These are phyloP conservation scores for Andrographis paniculata DNA, from an alignment of 305 asterid species.

Conservation along the genomic window DNA sequence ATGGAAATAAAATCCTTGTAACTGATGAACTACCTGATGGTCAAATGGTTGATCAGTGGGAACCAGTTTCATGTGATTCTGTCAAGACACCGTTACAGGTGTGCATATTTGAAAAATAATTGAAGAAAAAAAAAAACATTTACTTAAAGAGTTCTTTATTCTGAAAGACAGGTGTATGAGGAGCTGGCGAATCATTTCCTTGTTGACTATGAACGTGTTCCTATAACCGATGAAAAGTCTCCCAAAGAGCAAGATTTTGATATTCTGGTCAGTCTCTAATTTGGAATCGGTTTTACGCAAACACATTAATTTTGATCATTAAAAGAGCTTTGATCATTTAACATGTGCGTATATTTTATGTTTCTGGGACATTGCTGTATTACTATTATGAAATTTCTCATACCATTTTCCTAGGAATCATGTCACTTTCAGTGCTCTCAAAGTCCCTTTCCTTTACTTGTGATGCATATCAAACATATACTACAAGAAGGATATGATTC, in stretches of 20 bases:
- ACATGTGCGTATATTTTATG: conserved; percentile 7
- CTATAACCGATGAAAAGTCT: conserved; percentile 93
- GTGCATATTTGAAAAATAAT: conserved; percentile 17
- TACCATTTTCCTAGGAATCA: conserved; percentile 6
- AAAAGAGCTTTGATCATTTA: conserved; percentile 8
- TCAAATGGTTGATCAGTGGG: conserved; percentile 99
- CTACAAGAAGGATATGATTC: too few species aligned
- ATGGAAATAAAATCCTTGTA: conserved; percentile 95
- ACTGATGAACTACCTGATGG: conserved; percentile 99
- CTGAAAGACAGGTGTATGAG: conserved; percentile 71
- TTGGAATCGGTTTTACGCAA: conserved; percentile 12
- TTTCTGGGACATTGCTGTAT: conserved; percentile 9
- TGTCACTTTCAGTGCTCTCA: not conserved
- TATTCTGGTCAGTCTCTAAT: conserved; percentile 60
- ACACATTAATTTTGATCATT: conserved; percentile 15
- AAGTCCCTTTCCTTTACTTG: too few species aligned
- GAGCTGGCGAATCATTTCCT: conserved; percentile 71
- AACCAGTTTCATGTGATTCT: conserved; percentile 74
- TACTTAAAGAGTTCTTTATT: conserved; percentile 25
- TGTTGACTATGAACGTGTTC: conserved; percentile 95
- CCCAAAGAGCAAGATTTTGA: conserved; percentile 99
- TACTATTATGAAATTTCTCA: conserved; percentile 8
- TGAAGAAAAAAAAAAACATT: conserved; percentile 16
- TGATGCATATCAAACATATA: too few species aligned
- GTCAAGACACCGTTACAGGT: conserved; percentile 97